Percentiles rank a stretch among this genome's conserved stretches.
Evolutionary conservation across 1,284 basidiomycete species (phyloP).

Genomic region (Ganoderma boninense): DNA sequence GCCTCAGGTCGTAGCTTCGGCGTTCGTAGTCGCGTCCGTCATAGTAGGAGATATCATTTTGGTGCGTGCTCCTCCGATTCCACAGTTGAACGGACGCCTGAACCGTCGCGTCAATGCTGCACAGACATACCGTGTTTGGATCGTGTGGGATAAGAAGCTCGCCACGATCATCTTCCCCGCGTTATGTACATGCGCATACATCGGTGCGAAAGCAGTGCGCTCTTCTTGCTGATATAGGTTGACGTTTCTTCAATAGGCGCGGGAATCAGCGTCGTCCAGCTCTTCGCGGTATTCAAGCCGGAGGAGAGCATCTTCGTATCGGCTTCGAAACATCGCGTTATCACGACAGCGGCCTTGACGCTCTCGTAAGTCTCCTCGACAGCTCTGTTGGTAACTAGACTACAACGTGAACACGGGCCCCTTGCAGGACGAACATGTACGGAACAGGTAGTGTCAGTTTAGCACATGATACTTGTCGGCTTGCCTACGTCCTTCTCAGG

Average conservation of each 20-base stretch:
- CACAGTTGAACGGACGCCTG: neutral
- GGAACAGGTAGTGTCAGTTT: constrained; percentile 17
- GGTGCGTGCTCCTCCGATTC: constrained; percentile 3
- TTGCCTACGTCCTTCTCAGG: constrained; percentile 2
- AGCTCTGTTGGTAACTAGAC: neutral
- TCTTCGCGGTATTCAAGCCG: constrained; percentile 19
- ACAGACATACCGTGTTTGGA: constrained; percentile 32
- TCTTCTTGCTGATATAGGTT: neutral
- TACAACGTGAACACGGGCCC: neutral
- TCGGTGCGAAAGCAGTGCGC: neutral
- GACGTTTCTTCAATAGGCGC: constrained; percentile 4
- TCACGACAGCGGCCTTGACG: constrained; percentile 24
- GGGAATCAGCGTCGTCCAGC: constrained; percentile 26
- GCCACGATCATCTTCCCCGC: constrained; percentile 27
- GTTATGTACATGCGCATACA: constrained; percentile 21
- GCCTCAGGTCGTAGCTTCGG: constrained; percentile 25
- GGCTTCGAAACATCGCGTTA: constrained; percentile 23
- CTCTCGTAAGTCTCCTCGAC: constrained; percentile 19
- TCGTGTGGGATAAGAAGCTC: constrained; percentile 27
- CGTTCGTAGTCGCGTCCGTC: constrained; percentile 25
- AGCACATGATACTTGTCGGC: neutral
- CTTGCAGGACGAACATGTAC: constrained; percentile 24
- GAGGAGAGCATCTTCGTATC: constrained; percentile 28
- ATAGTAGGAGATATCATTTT: constrained; percentile 31
- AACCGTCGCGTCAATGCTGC: neutral